Base-by-base conservation (phyloP, 2,329 filamentous ascomycete species). In the Coniochaeta pulveracea region DNA sequence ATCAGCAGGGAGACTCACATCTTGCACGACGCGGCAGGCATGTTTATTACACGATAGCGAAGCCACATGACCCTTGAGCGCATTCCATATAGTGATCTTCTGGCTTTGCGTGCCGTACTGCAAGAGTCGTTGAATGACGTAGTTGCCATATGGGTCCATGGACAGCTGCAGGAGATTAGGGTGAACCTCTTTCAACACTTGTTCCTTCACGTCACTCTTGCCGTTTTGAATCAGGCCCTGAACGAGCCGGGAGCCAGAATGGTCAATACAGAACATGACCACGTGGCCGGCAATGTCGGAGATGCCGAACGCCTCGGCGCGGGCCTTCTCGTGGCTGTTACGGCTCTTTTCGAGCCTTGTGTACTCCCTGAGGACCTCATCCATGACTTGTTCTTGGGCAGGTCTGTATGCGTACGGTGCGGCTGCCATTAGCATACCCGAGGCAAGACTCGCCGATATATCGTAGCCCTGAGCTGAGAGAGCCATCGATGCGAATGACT, bases 121-220 rank as follows among this genome's bases (percentile, higher is more conserved):
- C 41, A 96, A 95, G 51, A 96, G 79, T 54, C 95, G 96, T 50
- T 98, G 91, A 24, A 96, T 88, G 22, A 98, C 91, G 50, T 96
- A 98, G 55, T 98, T 98, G 34, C 91, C 91, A 50, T 95, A 98
- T 0, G 96, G 80, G 53, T 96, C 91, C 28, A 80, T 89, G 85
- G 94, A 95, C 30, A 98, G 63, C 49, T 89, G 85, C 19, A 93
- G 57, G 2, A 81, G 76, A 44, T 98, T 91, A 1, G 77, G 73
- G 45, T 83, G 72, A 28, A 98, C 85, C 55, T 96, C 91, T 1
- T 70, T 66, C 62, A 95, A 96, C 1, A 96, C 73, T 36, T 79
- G 78, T 19, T 93, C 85, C 57, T 95, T 96, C 50, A 95, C 89
- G 40, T 96, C 91, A 47, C 86, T 94, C 52, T 93, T 95, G 35